phyloP scores from a whole-genome alignment of 31 red algal genomes.

The Endocladia muricata region DNA sequence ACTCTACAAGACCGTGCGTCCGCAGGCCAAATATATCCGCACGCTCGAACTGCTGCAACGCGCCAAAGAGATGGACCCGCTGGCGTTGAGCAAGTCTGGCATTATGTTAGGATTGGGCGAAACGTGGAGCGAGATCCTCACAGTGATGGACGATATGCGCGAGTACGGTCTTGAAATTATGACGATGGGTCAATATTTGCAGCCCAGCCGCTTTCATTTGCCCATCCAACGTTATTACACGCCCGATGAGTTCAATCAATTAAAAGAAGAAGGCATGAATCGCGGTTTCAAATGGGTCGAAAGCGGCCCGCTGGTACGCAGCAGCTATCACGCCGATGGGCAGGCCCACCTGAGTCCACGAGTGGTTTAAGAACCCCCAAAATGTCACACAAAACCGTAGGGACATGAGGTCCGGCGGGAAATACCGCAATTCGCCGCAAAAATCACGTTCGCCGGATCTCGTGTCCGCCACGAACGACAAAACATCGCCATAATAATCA shows the following conservation, averaged over 20 bases:
- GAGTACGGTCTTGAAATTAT: not conserved
- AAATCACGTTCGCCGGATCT: too few relatives aligned
- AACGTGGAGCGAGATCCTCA: not conserved
- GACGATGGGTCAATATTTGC: not conserved
- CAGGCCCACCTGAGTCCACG: too few relatives aligned
- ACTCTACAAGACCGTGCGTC: not conserved
- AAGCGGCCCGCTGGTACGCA: not conserved
- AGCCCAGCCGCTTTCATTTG: not conserved
- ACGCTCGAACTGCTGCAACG: not conserved
- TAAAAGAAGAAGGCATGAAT: not conserved
- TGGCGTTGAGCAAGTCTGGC: not conserved
- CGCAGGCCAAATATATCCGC: not conserved
- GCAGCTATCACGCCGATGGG: not conserved
- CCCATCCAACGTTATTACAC: not conserved
- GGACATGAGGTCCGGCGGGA: too few relatives aligned
- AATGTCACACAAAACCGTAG: too few relatives aligned
- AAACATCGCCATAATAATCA: too few relatives aligned
- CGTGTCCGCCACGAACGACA: too few relatives aligned
- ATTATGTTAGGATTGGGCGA: not conserved
- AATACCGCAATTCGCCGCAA: too few relatives aligned
- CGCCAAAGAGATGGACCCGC: not conserved
- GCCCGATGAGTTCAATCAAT: not conserved
- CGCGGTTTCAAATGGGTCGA: not conserved
- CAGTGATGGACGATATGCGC: not conserved
- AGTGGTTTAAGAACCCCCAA: too few relatives aligned